Evolutionary conservation across 768 basidiomycete species (phyloP), one percentile per base, ranked within the genome.

Genomic region (Tulasnella calospora): DNA sequence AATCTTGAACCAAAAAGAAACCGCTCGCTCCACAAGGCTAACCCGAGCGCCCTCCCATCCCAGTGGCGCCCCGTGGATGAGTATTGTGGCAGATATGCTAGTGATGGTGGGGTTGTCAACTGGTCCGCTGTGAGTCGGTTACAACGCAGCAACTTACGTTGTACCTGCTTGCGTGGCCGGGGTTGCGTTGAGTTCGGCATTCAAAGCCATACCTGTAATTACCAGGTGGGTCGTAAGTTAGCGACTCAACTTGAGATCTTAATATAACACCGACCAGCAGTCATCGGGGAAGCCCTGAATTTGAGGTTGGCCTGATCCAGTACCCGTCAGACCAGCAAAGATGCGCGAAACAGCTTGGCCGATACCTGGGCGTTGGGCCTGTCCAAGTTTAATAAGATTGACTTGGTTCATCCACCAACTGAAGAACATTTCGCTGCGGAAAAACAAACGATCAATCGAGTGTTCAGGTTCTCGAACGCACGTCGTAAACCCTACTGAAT

Each of bases 131-230:
- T 30, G 55, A n/a, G 27, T 27, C 23, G 3, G 55, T 27, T 57
- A 57, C 55, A 27, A 57, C 23, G 9, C 23, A 57, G 27, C 55
- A 47, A 71, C 76, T 71, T 71, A 77, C 76, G 36, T 77, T 77
- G 38, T 70, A 77, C 27, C 76, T 40, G 27, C 36, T 30, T 35
- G 76, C 76, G 44, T 77, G 76, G 33, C 40, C 76, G 19, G 61
- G 13, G 41, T 51, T 57, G 40, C 70, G 33, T 35, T 77, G 76
- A 19, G 69, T 77, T n/a, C 76, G 33, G 61, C 76, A 77, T 21
- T 71, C 76, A 27, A 27, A 38, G 19, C 76, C 76, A 77, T 77
- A 77, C 76, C 76, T 57, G 21, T 57, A 9, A 57, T n/a, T 44
- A 30, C 51, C 73, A 77, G 23, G 30, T 6, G n/a, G 38, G 47